phyloP scores from a whole-genome alignment of 2,329 filamentous ascomycete genomes.

The Sporothrix inflata region DNA sequence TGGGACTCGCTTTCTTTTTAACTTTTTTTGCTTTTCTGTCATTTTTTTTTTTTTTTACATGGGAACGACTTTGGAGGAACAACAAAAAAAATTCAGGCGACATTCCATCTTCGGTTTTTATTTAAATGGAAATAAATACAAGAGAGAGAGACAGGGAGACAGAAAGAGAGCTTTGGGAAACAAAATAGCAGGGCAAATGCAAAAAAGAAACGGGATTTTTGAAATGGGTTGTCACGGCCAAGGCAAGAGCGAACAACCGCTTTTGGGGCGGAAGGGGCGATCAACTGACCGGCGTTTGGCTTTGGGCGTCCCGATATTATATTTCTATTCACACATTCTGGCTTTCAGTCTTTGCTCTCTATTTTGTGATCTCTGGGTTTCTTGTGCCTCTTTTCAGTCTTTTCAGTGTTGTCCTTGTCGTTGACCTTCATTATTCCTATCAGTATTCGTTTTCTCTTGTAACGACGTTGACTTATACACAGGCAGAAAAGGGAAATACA shows the following conservation, averaged over 20 bases:
- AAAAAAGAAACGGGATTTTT: not conserved
- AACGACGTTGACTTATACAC: not conserved
- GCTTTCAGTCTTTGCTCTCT: not conserved
- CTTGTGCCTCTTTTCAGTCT: no score
- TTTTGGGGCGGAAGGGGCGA: conserved; percentile 18
- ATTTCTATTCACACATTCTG: not conserved
- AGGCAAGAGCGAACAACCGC: conserved; percentile 1
- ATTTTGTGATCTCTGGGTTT: not conserved
- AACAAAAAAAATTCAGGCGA: not conserved
- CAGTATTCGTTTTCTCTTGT: not conserved
- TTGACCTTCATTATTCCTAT: not conserved
- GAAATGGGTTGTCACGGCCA: not conserved
- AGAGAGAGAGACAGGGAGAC: not conserved
- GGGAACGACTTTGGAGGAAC: not conserved
- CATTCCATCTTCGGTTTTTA: not conserved
- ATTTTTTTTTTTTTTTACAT: conserved; percentile 11
- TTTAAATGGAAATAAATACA: conserved; percentile 19
- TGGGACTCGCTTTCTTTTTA: not conserved
- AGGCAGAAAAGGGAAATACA: not conserved
- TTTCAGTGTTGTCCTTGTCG: not conserved
- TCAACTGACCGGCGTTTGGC: conserved; percentile 12
- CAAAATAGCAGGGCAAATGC: conserved; percentile 3
- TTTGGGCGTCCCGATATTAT: conserved; percentile 7
- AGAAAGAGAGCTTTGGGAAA: not conserved
- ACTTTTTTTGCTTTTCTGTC: not conserved